These are phyloP conservation scores for Podospora pseudopauciseta DNA, from an alignment of 495 filamentous ascomycete genomes.

Conservation along the genomic window DNA sequence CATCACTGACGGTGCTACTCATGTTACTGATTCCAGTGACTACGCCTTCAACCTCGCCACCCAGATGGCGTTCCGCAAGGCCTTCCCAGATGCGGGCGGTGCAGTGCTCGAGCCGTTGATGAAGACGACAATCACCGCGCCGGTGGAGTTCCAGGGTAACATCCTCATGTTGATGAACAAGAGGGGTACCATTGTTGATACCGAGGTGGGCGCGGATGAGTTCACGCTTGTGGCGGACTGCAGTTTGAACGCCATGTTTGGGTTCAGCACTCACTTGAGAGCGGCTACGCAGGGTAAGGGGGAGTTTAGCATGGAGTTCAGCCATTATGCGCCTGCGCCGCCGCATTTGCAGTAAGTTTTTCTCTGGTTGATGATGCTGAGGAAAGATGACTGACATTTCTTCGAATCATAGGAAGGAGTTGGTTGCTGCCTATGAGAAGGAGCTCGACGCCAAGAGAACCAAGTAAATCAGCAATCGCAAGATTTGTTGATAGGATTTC, in stretches of 20 bases:
- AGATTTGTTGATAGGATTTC: background rate
- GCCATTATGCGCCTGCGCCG: conserved; percentile 84
- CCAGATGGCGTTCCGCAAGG: conserved; percentile 95
- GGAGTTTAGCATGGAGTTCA: conserved; percentile 99
- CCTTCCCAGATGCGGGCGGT: conserved; percentile 74
- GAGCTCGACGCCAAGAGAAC: conserved; percentile 66
- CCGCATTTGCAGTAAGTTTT: conserved; percentile 79
- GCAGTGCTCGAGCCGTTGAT: conserved; percentile 91
- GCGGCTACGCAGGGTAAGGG: conserved; percentile 98
- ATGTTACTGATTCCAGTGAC: conserved; percentile 97
- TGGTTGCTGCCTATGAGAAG: conserved; percentile 85
- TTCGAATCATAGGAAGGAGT: conserved; percentile 62
- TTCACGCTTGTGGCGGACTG: conserved; percentile 94
- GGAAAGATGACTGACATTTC: conserved; percentile 1
- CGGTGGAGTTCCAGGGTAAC: conserved; percentile 96
- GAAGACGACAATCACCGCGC: conserved; percentile 95
- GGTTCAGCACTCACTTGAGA: conserved; percentile 83
- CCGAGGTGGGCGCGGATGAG: conserved; percentile 90
- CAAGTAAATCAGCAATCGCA: conserved; percentile 31
- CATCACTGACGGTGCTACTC: conserved; percentile 93
- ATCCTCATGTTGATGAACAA: conserved; percentile 95
- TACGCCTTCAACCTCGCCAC: conserved; percentile 97
- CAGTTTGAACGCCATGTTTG: conserved; percentile 94
- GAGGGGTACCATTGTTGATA: conserved; percentile 92
- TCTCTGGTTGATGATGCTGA: background rate